These are phyloP conservation scores for Helianthus tuberosus DNA, from an alignment of 129 eudicot species.

Conservation along the genomic window DNA sequence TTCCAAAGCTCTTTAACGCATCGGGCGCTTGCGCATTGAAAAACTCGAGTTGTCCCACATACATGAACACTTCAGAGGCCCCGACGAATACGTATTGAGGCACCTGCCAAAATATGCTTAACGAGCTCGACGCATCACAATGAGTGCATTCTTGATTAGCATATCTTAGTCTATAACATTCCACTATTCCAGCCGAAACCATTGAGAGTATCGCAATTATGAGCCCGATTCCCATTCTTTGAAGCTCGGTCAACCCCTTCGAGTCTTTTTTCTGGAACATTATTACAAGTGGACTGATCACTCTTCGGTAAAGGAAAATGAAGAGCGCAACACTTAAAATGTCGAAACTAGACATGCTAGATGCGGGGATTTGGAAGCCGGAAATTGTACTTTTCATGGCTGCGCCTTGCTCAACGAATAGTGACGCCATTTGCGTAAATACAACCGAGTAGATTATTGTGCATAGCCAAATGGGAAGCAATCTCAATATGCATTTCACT, in stretches of 20 bases:
- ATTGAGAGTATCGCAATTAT: constrained; percentile 76
- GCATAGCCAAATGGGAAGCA: constrained; percentile 98
- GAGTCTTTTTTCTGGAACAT: constrained; percentile 48
- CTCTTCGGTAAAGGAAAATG: constrained; percentile 79
- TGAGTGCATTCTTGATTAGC: constrained; percentile 69
- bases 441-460: constrained; percentile 89
- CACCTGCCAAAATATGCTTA: constrained; percentile 93
- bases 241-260: constrained; percentile 85
- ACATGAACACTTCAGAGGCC: constrained; percentile 93
- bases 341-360: constrained; percentile 97
- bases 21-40: constrained; percentile 95
- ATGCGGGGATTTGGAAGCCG: constrained; percentile 78
- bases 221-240: constrained; percentile 94
- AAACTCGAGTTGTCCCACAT: constrained; percentile 92
- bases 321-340: constrained; percentile 82
- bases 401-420: constrained; percentile 94
- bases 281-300: constrained; percentile 61
- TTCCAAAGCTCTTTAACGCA: constrained; percentile 91
- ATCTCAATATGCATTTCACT: constrained; percentile 84
- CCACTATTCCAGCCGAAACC: constrained; percentile 88
- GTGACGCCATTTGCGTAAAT: constrained; percentile 95
- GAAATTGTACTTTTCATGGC: constrained; percentile 78
- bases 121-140: constrained; percentile 74
- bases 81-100: constrained; percentile 89
- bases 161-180: constrained; percentile 68